phyloP scores from a whole-genome alignment of 441 rosid genomes.

The Rhodomyrtus psidioides region DNA sequence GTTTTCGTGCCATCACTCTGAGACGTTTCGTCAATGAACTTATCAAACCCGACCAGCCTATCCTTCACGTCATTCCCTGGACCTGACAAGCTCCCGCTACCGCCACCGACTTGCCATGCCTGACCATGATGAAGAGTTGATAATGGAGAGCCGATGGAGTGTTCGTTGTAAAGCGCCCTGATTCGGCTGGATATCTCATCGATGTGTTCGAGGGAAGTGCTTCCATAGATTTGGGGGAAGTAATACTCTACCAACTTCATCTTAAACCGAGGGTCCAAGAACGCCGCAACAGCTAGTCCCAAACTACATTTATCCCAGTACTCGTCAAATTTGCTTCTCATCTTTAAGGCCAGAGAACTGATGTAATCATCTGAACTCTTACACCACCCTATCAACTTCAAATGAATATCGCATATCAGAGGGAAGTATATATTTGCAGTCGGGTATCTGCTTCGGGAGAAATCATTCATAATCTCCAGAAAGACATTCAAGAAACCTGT shows the following conservation, averaged over 20 bases:
- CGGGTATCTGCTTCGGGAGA: constrained; percentile 31
- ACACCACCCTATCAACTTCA: constrained; percentile 55
- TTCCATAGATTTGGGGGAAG: constrained; percentile 47
- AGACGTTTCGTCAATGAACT: constrained; percentile 41
- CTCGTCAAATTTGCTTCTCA: constrained; percentile 49
- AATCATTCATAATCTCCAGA: constrained; percentile 34
- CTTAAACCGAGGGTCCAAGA: constrained; percentile 71
- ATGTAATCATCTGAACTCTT: constrained; percentile 46
- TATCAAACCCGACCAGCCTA: constrained; percentile 49
- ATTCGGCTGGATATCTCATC: constrained; percentile 41
- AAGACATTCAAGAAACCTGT: constrained; percentile 42
- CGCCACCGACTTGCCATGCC: constrained; percentile 31
- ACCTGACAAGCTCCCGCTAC: background rate
- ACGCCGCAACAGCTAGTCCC: constrained; percentile 53
- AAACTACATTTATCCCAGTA: constrained; percentile 59
- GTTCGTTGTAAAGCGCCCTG: constrained; percentile 53
- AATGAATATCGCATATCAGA: constrained; percentile 47
- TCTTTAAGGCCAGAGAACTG: constrained; percentile 36
- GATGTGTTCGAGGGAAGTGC: constrained; percentile 32
- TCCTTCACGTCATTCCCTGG: constrained; percentile 23
- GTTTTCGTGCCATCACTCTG: constrained; percentile 37
- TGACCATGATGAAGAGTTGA: constrained; percentile 40
- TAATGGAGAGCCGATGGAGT: constrained; percentile 52
- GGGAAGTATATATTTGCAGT: constrained; percentile 55
- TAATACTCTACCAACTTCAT: constrained; percentile 73